A percentile compares a stretch with the other conserved stretches of the same genome.
Conservation (phyloP, 1,284 basidiomycete species). For the Cryptococcus sp. region DNA sequence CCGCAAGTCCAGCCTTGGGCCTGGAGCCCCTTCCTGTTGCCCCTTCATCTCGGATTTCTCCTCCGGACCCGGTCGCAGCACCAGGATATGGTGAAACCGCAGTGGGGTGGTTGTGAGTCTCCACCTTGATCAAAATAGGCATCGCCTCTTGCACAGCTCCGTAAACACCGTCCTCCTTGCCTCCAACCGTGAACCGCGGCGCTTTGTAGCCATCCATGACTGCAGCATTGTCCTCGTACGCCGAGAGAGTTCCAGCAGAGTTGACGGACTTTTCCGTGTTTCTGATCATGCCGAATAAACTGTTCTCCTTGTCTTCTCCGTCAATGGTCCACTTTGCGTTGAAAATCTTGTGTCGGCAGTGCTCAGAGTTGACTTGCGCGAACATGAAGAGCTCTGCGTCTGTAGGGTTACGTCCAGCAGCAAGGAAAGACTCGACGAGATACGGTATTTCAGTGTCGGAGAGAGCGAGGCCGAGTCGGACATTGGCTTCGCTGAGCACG, state of each 20-base stretch:
- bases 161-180: constrained; percentile 59
- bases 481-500: constrained; percentile 76
- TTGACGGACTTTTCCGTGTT: constrained; percentile 82
- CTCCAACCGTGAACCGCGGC: constrained; percentile 72
- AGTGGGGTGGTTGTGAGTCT: constrained; percentile 99
- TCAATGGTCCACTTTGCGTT: constrained; percentile 96
- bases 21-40: constrained; percentile 92
- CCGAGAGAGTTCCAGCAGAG: constrained; percentile 80
- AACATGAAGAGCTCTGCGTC: constrained; percentile 99
- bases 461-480: constrained; percentile 83
- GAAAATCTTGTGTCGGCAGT: constrained; percentile 99
- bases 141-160: constrained; percentile 67
- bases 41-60: constrained; percentile 97
- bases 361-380: constrained; percentile 99
- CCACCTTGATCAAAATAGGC: constrained; percentile 94
- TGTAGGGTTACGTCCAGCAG: constrained; percentile 78
- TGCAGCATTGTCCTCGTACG: constrained; percentile 98
- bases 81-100: constrained; percentile 98
- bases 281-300: constrained; percentile 96
- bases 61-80: constrained; percentile 95
- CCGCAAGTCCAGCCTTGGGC: constrained; percentile 92
- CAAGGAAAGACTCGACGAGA: constrained; percentile 83
- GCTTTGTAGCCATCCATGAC: constrained; percentile 81
- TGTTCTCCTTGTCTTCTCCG: constrained; percentile 65
- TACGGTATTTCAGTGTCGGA: constrained; percentile 90